These are phyloP conservation scores for Cenchrus fungigraminus DNA, from an alignment of 176 grass and related monocot species.

Conservation along the genomic window DNA sequence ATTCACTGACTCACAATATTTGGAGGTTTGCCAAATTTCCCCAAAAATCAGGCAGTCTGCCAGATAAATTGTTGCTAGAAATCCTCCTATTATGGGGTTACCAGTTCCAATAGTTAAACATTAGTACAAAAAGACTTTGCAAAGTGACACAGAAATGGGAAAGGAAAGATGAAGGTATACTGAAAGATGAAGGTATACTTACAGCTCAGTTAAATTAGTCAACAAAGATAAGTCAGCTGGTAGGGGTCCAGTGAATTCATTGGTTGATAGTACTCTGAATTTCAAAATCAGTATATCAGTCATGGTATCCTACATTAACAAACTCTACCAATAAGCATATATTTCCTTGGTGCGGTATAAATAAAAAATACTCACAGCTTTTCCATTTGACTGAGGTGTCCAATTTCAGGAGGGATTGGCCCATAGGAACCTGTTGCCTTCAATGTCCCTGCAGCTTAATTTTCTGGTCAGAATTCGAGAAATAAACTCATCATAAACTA, in stretches of 20 bases:
- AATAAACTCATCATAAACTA: neutral
- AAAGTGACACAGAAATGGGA: neutral
- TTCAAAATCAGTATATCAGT: conserved; percentile 24
- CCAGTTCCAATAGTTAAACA: conserved; percentile 35
- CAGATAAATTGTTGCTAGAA: conserved; percentile 12
- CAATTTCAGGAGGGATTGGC: conserved; percentile 60
- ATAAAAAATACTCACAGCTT: conserved; percentile 61
- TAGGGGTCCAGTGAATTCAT: conserved; percentile 73
- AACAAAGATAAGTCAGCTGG: conserved; percentile 65
- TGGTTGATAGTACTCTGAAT: conserved; percentile 76
- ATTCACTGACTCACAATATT: conserved; percentile 75
- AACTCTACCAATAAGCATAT: neutral
- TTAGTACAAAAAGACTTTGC: neutral
- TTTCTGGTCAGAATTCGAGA: conserved; percentile 16
- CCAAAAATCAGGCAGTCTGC: conserved; percentile 50
- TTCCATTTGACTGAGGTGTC: conserved; percentile 58
- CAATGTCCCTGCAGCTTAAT: conserved; percentile 65
- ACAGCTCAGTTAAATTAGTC: conserved; percentile 78
- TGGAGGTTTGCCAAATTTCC: conserved; percentile 60
- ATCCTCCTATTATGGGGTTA: neutral
- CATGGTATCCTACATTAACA: conserved; percentile 16
- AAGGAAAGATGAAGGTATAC: conserved; percentile 33
- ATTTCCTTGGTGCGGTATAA: conserved; percentile 1
- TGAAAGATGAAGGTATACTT: conserved; percentile 45
- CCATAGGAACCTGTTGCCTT: conserved; percentile 70